Evolutionary conservation across 768 basidiomycete species (phyloP).

Genomic region (Trametes villosa): DNA sequence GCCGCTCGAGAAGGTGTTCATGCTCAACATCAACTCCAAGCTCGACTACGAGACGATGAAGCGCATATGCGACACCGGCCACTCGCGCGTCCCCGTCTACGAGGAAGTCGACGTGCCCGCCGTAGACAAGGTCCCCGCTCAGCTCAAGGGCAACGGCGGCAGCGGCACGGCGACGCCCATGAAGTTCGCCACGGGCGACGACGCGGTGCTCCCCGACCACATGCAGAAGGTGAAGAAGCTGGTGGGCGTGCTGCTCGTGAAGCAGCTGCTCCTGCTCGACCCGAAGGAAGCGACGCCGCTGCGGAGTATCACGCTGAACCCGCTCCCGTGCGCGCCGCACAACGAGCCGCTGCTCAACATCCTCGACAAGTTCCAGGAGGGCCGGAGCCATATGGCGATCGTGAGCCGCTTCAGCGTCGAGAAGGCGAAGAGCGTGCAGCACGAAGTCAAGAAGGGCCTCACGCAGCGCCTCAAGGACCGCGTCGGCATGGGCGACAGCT

Average conservation of each 20-base stretch:
- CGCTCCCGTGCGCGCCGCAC: conserved; percentile 77
- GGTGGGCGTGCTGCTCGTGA: conserved; percentile 80
- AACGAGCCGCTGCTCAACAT: conserved; percentile 83
- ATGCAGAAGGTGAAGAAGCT: conserved; percentile 69
- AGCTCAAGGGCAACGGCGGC: neutral
- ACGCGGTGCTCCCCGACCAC: conserved; percentile 23
- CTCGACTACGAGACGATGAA: conserved; percentile 78
- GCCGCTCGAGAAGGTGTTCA: conserved; percentile 73
- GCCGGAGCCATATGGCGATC: conserved; percentile 86
- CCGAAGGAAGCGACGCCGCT: conserved; percentile 83
- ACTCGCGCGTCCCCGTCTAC: conserved; percentile 83
- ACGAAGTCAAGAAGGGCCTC: conserved; percentile 74
- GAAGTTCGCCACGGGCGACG: conserved; percentile 21
- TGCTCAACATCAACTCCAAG: conserved; percentile 79
- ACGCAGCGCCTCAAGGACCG: conserved; percentile 73
- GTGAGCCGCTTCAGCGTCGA: conserved; percentile 76
- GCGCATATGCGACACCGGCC: conserved; percentile 77
- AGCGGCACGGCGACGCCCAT: conserved; percentile 16
- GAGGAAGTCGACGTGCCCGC: conserved; percentile 71
- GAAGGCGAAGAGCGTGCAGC: conserved; percentile 75
- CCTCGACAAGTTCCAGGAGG: conserved; percentile 85
- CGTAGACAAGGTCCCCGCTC: conserved; percentile 3
- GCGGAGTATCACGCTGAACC: conserved; percentile 75
- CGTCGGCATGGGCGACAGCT: conserved; percentile 66
- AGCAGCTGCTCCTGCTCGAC: conserved; percentile 75